A percentile compares a stretch with the other conserved stretches of the same genome.
Conservation (phyloP, 75 land plant species). For the Sequoiadendron giganteum region DNA sequence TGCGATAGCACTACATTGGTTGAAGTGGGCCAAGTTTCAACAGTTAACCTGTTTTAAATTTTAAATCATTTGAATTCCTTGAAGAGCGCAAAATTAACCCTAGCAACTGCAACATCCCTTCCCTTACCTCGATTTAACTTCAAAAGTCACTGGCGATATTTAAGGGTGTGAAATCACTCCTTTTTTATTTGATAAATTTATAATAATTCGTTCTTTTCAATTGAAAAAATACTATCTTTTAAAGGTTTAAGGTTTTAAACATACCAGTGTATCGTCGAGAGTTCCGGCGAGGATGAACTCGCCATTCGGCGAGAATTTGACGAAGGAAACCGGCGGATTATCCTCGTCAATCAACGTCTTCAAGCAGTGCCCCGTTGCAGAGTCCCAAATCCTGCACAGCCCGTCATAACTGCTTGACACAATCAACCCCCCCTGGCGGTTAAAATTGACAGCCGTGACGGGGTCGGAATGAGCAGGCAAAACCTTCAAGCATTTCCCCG, state of each 20-base stretch:
- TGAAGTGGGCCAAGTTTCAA: too few relatives aligned
- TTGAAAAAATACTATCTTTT: background rate
- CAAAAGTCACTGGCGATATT: background rate
- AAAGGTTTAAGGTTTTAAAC: background rate
- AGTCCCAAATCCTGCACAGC: constrained; percentile 68
- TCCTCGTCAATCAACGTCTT: constrained; percentile 86
- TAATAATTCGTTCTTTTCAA: background rate
- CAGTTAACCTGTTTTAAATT: too few relatives aligned
- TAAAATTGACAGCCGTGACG: constrained; percentile 74
- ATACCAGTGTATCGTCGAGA: constrained; percentile 61
- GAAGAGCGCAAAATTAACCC: too few relatives aligned
- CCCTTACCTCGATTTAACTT: background rate
- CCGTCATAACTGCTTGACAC: constrained; percentile 83
- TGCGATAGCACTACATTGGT: too few relatives aligned
- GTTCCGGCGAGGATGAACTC: constrained; percentile 74
- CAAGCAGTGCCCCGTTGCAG: constrained; percentile 58
- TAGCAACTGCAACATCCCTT: too few relatives aligned
- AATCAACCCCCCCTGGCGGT: constrained; percentile 52
- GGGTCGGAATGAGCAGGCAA: constrained; percentile 64
- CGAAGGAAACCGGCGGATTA: constrained; percentile 84
- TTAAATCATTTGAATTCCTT: too few relatives aligned
- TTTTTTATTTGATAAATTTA: background rate
- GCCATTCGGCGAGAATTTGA: constrained; percentile 83
- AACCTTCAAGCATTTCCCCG: constrained; percentile 50
- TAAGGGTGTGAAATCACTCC: background rate